phyloP scores from a whole-genome alignment of 192 early-diverging fungal genomes.

The Coemansia sp. region DNA sequence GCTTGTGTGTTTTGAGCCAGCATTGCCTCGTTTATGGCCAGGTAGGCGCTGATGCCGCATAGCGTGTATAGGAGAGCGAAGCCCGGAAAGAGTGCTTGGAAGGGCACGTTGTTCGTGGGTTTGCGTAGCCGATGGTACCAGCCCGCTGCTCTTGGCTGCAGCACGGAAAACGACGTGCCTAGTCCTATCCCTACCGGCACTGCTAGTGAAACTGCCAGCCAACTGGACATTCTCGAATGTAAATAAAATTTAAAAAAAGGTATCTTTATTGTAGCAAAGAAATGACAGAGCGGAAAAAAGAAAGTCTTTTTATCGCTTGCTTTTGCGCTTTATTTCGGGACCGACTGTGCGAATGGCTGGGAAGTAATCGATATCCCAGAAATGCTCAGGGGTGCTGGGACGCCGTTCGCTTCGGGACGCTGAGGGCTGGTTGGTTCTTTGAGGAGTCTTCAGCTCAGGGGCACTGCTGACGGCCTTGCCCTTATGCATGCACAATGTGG shows the following conservation, averaged over 20 bases:
- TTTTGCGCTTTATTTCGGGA: slow-evolving; percentile 35
- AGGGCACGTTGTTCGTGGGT: slow-evolving; percentile 36
- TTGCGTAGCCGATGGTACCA: slow-evolving; percentile 46
- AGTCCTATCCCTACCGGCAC: slow-evolving; percentile 37
- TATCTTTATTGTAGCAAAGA: slow-evolving; percentile 1
- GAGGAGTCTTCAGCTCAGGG: background rate
- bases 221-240: slow-evolving; percentile 35
- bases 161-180: slow-evolving; percentile 17
- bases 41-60: slow-evolving; percentile 33
- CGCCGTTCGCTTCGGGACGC: slow-evolving; percentile 30
- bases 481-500: slow-evolving; percentile 31
- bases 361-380: slow-evolving; percentile 50
- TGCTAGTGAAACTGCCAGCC: slow-evolving; percentile 32
- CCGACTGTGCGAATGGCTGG: slow-evolving; percentile 40
- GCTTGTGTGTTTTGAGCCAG: slow-evolving; percentile 26
- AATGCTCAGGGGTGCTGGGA: slow-evolving; percentile 40
- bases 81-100: slow-evolving; percentile 25
- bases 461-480: slow-evolving; percentile 6
- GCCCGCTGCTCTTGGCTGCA: slow-evolving; percentile 18
- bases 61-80: slow-evolving; percentile 24
- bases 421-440: background rate
- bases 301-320: background rate
- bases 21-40: slow-evolving; percentile 36
- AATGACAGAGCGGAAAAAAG: slow-evolving; percentile 5
- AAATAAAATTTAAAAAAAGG: slow-evolving; percentile 6